These are phyloP conservation scores for Trametes sp. DNA, from an alignment of 1,284 basidiomycete genomes.

Conservation along the genomic window DNA sequence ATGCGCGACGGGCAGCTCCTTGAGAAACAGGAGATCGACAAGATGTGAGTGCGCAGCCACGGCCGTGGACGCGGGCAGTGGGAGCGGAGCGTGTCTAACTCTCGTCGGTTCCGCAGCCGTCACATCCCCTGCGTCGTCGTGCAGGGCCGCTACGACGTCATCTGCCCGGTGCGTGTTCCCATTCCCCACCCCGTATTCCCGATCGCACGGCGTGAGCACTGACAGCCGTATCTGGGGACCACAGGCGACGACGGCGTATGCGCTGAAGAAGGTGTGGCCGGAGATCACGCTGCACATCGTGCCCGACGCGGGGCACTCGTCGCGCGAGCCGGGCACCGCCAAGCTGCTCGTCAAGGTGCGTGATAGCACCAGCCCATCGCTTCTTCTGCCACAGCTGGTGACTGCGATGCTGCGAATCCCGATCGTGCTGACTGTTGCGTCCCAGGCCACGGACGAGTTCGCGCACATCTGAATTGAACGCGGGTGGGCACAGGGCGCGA, in stretches of 20 bases:
- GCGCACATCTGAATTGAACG: slow-evolving; percentile 35
- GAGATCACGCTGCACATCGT: slow-evolving; percentile 83
- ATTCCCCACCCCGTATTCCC: background rate
- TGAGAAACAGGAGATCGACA: slow-evolving; percentile 85
- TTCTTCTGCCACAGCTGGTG: too few species aligned
- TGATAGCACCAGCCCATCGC: background rate
- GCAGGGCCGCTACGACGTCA: slow-evolving; percentile 87
- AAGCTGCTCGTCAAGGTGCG: slow-evolving; percentile 78
- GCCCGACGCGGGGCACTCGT: slow-evolving; percentile 92
- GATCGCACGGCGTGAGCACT: background rate
- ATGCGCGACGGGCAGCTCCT: slow-evolving; percentile 91
- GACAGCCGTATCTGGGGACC: background rate
- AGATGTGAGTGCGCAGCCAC: slow-evolving; percentile 67
- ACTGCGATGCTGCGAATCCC: background rate
- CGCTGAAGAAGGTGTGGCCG: slow-evolving; percentile 85
- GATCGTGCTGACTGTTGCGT: slow-evolving; percentile 11
- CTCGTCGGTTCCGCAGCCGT: slow-evolving; percentile 55
- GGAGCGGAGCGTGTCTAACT: background rate
- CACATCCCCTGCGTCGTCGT: slow-evolving; percentile 87
- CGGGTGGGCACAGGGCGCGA: background rate
- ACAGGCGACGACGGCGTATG: slow-evolving; percentile 81
- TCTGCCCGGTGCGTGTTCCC: slow-evolving; percentile 69
- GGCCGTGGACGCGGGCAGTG: background rate
- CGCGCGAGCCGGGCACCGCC: slow-evolving; percentile 79
- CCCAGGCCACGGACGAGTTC: slow-evolving; percentile 42